These are phyloP conservation scores for Ceratobasidium sp. DNA, from an alignment of 1,284 basidiomycete genomes.

Conservation along the genomic window DNA sequence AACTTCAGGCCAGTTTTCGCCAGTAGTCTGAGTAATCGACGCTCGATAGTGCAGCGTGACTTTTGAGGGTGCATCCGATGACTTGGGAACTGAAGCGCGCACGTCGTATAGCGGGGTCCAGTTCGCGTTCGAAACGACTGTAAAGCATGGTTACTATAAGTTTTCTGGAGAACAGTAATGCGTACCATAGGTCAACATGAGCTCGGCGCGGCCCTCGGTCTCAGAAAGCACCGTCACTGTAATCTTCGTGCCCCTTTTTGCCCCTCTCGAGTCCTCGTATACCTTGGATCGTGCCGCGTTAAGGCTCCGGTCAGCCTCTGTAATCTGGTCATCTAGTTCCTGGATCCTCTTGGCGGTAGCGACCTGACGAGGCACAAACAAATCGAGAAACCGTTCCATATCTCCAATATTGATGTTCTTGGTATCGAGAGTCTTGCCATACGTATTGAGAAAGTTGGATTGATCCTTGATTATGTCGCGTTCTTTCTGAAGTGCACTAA, in stretches of 20 bases:
- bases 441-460: conserved; percentile 46
- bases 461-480: conserved; percentile 45
- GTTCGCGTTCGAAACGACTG: conserved; percentile 52
- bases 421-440: conserved; percentile 48
- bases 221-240: conserved; percentile 49
- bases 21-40: conserved; percentile 52
- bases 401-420: conserved; percentile 47
- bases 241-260: conserved; percentile 48
- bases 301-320: conserved; percentile 39
- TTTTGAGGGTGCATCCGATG: conserved; percentile 22
- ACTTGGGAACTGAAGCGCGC: conserved; percentile 50
- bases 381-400: conserved; percentile 50
- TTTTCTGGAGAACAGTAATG: not conserved
- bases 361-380: conserved; percentile 47
- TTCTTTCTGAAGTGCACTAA: conserved; percentile 42
- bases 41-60: conserved; percentile 53
- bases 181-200: conserved; percentile 50
- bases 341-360: conserved; percentile 39
- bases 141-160: not conserved
- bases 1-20: conserved; percentile 52
- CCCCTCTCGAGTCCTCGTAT: conserved; percentile 42
- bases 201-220: conserved; percentile 47
- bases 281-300: conserved; percentile 32
- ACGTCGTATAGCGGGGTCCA: conserved; percentile 54
- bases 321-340: conserved; percentile 44